Base-by-base conservation (phyloP, 306 rosid genomes). In the Quercus mongolica region DNA sequence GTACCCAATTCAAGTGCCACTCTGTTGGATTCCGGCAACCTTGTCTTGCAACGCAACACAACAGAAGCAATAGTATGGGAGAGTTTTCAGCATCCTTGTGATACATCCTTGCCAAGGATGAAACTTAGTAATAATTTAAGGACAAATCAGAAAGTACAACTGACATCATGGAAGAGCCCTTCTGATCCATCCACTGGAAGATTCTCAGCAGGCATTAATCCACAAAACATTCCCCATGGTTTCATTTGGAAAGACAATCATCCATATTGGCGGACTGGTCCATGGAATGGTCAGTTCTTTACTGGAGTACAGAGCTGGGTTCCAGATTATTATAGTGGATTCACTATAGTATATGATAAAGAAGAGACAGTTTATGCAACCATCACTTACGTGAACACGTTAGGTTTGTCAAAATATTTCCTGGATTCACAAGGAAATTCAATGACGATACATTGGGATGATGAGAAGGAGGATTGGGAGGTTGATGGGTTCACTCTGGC, bases 21-120 rank as follows among this genome's bases (percentile, higher is more conserved):
- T 17, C 75, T 84, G 25, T 64, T 65, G 12, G 84, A 84, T 46
- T 54, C 82, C 0, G 84, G 87, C 6, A 76, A 84, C 54, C 76
- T 84, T 11, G 71, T 84, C 21, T 59, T 84, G 69, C 38, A 61
- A 75, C 64, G 33, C 10, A 2, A 33, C 9, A 1, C 61, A 14
- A 64, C 69, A 0, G 78, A 69, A 10, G 0, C 56, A 12, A 17
- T 38, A 1, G 46, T 71, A 52, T 83, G 86, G 86, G 67, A 79
- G 65, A 83, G 83, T 44, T 83, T 46, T 83, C 73, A 62, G 30
- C 10, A 79, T 61, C 80, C 78, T 44, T 46, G 76, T 46, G 51
- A 74, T 30, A 9, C 30, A 56, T 0, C 11, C 44, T 44, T 78
- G 73, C 74, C 76, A 23, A 18, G 19, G 6, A 78, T 74, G 86